Conservation (phyloP, 805 yeast genomes). For the Hanseniaspora thailandica region DNA sequence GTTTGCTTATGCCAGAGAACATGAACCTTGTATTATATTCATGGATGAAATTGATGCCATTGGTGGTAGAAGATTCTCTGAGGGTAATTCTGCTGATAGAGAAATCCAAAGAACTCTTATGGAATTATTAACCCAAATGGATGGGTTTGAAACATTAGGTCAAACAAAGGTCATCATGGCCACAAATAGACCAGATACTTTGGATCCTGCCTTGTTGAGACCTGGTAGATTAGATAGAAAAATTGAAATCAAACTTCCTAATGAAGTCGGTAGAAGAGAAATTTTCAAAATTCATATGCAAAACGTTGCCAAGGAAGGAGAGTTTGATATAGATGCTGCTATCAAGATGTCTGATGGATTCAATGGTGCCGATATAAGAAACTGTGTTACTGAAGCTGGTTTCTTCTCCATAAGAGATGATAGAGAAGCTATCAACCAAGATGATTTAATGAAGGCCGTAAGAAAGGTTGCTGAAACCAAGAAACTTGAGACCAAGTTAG, state of each 20-base stretch:
- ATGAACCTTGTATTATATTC: conserved; percentile 93
- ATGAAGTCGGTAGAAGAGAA: conserved; percentile 89
- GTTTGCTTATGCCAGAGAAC: conserved; percentile 96
- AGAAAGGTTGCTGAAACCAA: conserved; percentile 93
- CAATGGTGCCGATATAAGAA: conserved; percentile 96
- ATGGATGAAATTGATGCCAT: conserved; percentile 99
- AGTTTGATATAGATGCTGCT: conserved; percentile 90
- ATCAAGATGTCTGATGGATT: conserved; percentile 98
- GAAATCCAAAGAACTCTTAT: conserved; percentile 95
- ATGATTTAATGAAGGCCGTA: conserved; percentile 94
- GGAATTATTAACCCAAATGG: conserved; percentile 97
- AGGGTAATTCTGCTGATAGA: conserved; percentile 97
- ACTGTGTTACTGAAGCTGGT: conserved; percentile 96
- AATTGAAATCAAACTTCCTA: conserved; percentile 89
- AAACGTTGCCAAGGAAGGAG: conserved; percentile 80
- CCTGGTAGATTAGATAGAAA: conserved; percentile 96
- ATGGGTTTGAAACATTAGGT: conserved; percentile 92
- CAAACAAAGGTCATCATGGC: conserved; percentile 98
- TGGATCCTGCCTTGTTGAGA: conserved; percentile 92
- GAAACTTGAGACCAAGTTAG: conserved; percentile 91
- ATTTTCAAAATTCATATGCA: conserved; percentile 87
- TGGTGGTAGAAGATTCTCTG: conserved; percentile 95
- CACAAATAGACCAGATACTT: conserved; percentile 95
- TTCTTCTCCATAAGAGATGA: conserved; percentile 97
- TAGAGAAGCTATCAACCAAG: conserved; percentile 84